These are phyloP conservation scores for Fomitopsis palustris DNA, from an alignment of 1,284 basidiomycete genomes.

Conservation along the genomic window DNA sequence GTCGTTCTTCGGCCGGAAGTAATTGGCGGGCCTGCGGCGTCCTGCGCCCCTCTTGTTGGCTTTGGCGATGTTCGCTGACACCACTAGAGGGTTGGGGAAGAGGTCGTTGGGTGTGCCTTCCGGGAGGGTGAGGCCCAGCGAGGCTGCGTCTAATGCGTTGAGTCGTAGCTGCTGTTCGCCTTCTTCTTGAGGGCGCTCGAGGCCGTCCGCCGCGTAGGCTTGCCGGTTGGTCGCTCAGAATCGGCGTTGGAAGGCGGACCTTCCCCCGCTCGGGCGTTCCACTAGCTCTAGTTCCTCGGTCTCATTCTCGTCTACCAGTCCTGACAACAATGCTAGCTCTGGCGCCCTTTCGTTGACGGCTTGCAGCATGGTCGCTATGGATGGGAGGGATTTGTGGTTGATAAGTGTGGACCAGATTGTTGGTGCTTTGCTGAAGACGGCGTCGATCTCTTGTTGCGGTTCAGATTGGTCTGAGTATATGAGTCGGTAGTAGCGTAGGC, in stretches of 20 bases:
- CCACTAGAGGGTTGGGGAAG: neutral
- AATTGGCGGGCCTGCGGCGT: conserved; percentile 17
- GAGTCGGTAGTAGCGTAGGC: neutral
- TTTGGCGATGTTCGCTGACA: neutral
- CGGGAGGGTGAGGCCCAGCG: neutral
- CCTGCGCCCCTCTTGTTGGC: neutral
- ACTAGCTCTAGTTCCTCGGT: neutral
- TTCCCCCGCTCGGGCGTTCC: neutral
- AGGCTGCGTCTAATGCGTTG: neutral
- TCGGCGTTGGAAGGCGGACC: neutral
- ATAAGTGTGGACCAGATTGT: neutral
- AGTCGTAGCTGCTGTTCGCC: neutral
- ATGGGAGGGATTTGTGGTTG: neutral
- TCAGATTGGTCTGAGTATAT: neutral
- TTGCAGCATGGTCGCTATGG: neutral
- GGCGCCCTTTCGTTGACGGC: neutral
- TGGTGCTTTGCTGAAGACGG: neutral
- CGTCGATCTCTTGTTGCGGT: neutral
- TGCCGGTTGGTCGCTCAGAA: neutral
- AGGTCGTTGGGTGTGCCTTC: neutral
- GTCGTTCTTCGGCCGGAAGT: conserved; percentile 31
- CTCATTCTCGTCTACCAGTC: neutral
- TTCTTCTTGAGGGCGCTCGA: neutral
- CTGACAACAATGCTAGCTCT: neutral
- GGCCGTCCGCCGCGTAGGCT: neutral